Conservation (phyloP, 805 yeast genomes). For the Yamadazyma kitorensis region DNA sequence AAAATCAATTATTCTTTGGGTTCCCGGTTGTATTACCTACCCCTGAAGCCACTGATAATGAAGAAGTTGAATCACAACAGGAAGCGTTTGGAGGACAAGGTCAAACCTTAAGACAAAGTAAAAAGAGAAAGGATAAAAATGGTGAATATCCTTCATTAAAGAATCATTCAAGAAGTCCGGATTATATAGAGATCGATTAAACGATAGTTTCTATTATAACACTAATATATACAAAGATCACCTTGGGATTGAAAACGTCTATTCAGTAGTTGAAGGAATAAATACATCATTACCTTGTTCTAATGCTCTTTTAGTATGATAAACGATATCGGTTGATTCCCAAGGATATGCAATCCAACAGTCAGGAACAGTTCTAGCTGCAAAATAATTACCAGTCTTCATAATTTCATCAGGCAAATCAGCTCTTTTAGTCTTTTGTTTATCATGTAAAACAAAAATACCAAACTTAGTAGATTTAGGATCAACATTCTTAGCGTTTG, state of each 20-base stretch:
- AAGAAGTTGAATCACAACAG: conserved; percentile 28
- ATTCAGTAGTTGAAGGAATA: conserved; percentile 27
- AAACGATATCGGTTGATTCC: conserved; percentile 76
- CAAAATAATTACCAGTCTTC: conserved; percentile 61
- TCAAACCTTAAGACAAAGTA: conserved; percentile 66
- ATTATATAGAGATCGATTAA: conserved; percentile 75
- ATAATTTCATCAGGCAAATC: conserved; percentile 63
- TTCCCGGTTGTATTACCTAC: conserved; percentile 64
- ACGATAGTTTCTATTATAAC: neutral
- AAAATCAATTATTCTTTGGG: conserved; percentile 90
- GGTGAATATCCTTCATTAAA: conserved; percentile 50
- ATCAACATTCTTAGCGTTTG: conserved; percentile 48
- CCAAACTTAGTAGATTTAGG: conserved; percentile 59
- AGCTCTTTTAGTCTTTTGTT: conserved; percentile 68
- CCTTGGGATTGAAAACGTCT: conserved; percentile 63
- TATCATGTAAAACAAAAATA: conserved; percentile 76
- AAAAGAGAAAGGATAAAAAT: conserved; percentile 63
- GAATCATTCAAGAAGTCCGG: conserved; percentile 69
- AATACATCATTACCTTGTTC: conserved; percentile 70
- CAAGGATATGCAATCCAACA: conserved; percentile 87
- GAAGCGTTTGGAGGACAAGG: conserved; percentile 66
- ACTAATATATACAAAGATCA: conserved; percentile 39
- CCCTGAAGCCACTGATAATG: conserved; percentile 25
- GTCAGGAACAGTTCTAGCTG: conserved; percentile 74
- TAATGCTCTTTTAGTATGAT: conserved; percentile 67